These are phyloP conservation scores for Hyaloperonospora brassicae DNA, from an alignment of 352 stramenopile genomes.

Conservation along the genomic window DNA sequence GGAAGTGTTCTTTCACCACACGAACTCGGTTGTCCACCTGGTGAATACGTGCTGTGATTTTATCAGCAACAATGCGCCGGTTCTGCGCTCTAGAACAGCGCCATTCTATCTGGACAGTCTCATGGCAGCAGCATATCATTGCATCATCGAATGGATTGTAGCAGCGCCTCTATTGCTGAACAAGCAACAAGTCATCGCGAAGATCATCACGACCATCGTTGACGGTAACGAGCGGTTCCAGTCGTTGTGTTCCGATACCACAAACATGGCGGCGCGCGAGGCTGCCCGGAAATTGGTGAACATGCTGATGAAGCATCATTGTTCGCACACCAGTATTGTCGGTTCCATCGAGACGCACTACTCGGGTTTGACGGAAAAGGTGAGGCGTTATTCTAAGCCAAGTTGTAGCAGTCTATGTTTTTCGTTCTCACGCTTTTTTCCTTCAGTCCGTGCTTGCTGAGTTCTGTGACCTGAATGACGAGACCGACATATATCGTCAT, in stretches of 20 bases:
- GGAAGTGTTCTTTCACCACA: slow-evolving; percentile 67
- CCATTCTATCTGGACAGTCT: slow-evolving; percentile 80
- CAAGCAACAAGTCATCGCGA: slow-evolving; percentile 66
- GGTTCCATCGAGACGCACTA: slow-evolving; percentile 35
- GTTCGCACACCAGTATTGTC: slow-evolving; percentile 45
- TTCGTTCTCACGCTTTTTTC: slow-evolving; percentile 8
- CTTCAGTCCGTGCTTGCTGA: slow-evolving; percentile 45
- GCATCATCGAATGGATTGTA: slow-evolving; percentile 82
- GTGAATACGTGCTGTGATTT: slow-evolving; percentile 84
- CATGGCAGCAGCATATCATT: slow-evolving; percentile 71
- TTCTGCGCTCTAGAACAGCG: slow-evolving; percentile 60
- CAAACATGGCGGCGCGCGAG: slow-evolving; percentile 49
- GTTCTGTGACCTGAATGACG: slow-evolving; percentile 41
- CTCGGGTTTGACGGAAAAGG: slow-evolving; percentile 53
- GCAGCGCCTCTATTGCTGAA: slow-evolving; percentile 59
- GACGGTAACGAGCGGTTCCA: slow-evolving; percentile 68
- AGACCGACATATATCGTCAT: slow-evolving; percentile 34
- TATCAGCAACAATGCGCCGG: slow-evolving; percentile 64
- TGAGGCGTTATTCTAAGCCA: slow-evolving; percentile 9
- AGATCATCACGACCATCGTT: slow-evolving; percentile 78
- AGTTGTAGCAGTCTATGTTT: background rate
- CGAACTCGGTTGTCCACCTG: slow-evolving; percentile 70
- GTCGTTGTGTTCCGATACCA: slow-evolving; percentile 45
- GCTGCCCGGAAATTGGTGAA: slow-evolving; percentile 74
- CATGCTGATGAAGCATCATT: slow-evolving; percentile 85